Percentiles rank a stretch among this genome's conserved stretches.
Evolutionary conservation across 345 rosid species (phyloP).

Genomic region (Populus alba): DNA sequence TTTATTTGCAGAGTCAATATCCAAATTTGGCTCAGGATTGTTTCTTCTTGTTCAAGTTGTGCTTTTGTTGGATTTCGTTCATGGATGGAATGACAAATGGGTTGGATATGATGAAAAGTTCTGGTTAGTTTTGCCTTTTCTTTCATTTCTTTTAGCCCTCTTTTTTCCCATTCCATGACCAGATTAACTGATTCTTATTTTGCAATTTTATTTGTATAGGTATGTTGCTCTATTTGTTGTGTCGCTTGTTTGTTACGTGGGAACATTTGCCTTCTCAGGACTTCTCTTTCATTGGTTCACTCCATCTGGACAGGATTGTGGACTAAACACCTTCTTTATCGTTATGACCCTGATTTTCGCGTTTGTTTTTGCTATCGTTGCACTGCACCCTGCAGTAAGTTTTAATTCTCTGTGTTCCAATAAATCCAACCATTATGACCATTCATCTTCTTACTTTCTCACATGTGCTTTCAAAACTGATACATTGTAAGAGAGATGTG

Average conservation of each 20-base stretch:
- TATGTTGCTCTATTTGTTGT: conserved; percentile 72
- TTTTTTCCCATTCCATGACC: conserved; percentile 2
- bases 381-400: conserved; percentile 93
- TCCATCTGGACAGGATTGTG: conserved; percentile 98
- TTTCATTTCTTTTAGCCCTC: not conserved
- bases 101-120: conserved; percentile 94
- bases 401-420: conserved; percentile 2
- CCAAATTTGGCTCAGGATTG: conserved; percentile 95
- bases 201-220: conserved; percentile 41
- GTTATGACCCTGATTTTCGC: conserved; percentile 65
- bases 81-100: conserved; percentile 99
- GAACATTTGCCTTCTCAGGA: conserved; percentile 86
- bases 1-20: conserved; percentile 58
- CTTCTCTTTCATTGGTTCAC: conserved; percentile 95
- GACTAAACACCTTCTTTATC: conserved; percentile 84
- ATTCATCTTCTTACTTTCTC: not conserved
- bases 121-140: conserved; percentile 59
- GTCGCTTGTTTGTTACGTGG: conserved; percentile 82
- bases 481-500: not conserved
- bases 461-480: not conserved
- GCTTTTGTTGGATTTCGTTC: conserved; percentile 96
- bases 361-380: conserved; percentile 73
- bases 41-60: conserved; percentile 98
- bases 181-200: not conserved
- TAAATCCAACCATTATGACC: not conserved